Conservation (phyloP, 2,329 filamentous ascomycete genomes). For the Ascochyta koolunga region DNA sequence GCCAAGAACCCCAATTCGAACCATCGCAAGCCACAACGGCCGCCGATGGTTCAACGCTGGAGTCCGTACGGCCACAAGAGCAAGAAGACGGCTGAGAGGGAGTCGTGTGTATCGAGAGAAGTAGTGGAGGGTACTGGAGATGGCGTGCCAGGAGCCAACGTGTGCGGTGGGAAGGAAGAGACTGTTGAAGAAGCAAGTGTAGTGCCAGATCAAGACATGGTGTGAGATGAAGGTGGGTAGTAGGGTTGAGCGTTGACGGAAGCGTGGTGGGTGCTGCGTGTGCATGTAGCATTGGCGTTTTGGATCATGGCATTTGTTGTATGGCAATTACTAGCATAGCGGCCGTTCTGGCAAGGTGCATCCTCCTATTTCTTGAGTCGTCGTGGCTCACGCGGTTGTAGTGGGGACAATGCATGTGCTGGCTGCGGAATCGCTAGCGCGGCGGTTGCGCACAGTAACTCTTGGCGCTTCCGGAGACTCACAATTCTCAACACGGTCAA, state of each 20-base stretch:
- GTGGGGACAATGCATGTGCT: not conserved
- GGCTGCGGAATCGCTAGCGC: conserved; percentile 19
- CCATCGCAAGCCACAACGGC: conserved; percentile 39
- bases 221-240: not conserved
- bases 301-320: conserved; percentile 21
- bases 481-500: conserved; percentile 24
- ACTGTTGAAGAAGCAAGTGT: conserved; percentile 11
- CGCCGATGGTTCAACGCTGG: conserved; percentile 37
- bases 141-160: conserved; percentile 11
- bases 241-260: not conserved
- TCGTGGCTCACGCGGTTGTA: no score
- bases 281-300: conserved; percentile 26
- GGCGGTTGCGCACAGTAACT: conserved; percentile 15
- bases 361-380: not conserved
- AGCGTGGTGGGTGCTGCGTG: conserved; percentile 7
- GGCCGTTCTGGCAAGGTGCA: not conserved
- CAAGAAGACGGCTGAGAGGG: conserved; percentile 29
- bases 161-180: not conserved
- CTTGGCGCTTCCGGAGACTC: conserved; percentile 9
- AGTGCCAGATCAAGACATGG: conserved; percentile 26
- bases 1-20: conserved; percentile 43
- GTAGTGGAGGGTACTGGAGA: conserved; percentile 22
- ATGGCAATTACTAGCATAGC: conserved; percentile 13
- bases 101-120: conserved; percentile 32
- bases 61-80: conserved; percentile 42